Evolutionary conservation across 768 basidiomycete species (phyloP), one percentile per base, ranked within the genome.

Genomic region (Rubroboletus satanas): DNA sequence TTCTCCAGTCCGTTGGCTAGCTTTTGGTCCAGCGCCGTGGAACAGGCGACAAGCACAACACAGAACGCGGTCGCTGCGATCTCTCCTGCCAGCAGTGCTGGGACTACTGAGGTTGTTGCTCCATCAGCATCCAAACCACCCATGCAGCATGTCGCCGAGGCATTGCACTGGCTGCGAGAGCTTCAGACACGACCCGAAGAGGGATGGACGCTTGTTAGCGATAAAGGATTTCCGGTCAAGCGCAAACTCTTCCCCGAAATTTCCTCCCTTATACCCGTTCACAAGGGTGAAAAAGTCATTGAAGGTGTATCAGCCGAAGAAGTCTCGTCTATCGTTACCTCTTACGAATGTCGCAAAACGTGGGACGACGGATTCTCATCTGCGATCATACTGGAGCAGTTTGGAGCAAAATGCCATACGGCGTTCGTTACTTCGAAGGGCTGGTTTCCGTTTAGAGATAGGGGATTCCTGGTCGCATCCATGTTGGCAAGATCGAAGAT

Each of bases 271-370:
- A 83, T 94, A 32, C 92, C 93, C 0, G 83, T 98, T 4, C 87
- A 93, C 69, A 87, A 85, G 61, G 93, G 90, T 0, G 85, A 88
- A 66, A 90, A 91, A 71, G 92, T 98, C 56, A 87, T 98, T 47
- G 90, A 98, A 66, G 93, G 94, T 4, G 82, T 95, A 11, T 90
- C 93, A 1, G 94, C 94, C 1, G 95, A 97, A 65, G 96, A 99
- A 68, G 77, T 98, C 35, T 85, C 83, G 0, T 78, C 85, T 1
- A 79, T 90, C 21, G 77, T 97, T 17, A 78, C 78, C 8, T 86
- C 85, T 57, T 79, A 81, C 38, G 81, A 84, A 47, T 87, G 85
- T 54, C 80, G 91, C 56, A 85, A 83, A 67, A 79, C 80, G 28
- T 97, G 94, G 94, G 94, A 97, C 64, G 88, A 93, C 50, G 78